Base-by-base conservation (phyloP, 2,329 filamentous ascomycete genomes). In the Ophiostoma australiae region DNA sequence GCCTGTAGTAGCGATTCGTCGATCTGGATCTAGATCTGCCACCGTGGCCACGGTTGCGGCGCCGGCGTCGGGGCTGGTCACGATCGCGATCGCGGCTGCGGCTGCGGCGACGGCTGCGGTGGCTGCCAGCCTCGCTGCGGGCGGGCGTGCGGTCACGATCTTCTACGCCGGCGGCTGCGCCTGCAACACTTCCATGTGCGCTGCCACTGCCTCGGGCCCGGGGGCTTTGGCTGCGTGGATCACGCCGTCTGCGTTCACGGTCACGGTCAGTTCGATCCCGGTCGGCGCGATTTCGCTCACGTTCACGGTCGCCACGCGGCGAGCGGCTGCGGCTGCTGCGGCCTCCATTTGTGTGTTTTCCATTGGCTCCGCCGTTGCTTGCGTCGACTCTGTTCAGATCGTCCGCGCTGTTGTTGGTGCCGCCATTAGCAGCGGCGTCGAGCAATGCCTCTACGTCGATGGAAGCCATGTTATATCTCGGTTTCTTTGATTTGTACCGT, bases 401-500 rank as follows among this genome's bases (percentile, higher is more conserved):
- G 70, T 83, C 15, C 13, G 68, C 23, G 39, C 27, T 67, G 44
- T 67, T 48, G 48, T 2, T 81, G 72, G 83, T 84, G 78, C 67
- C 71, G 52, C 70, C 72, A 58, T 89, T 89, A 69, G 91, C 92
- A 74, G 91, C 92, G 69, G 91, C 92, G 81, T 97, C 93, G 76
- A 97, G 89, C 75, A 97, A 87, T 75, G 93, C 92, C 84, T 97
- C 94, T 76, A 97, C 92, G 78, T 97, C 93, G 76, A 90, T 83
- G 80, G 85, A 85, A 79, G 89, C 89, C 89, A 90, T 90, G 71
- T 10, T 66, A 31, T 41, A 13, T n/a, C 2, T 66, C 1, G 5
- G 37, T 48, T 48, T 20, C 1, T 48, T 20, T 11, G 13, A 10
- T 41, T 13, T 11, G 10, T 41, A n/a, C 7, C 17, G 17, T 48